Evolutionary conservation across 2,329 filamentous ascomycete species (phyloP).

Genomic region (Clarireedia homoeocarpa): DNA sequence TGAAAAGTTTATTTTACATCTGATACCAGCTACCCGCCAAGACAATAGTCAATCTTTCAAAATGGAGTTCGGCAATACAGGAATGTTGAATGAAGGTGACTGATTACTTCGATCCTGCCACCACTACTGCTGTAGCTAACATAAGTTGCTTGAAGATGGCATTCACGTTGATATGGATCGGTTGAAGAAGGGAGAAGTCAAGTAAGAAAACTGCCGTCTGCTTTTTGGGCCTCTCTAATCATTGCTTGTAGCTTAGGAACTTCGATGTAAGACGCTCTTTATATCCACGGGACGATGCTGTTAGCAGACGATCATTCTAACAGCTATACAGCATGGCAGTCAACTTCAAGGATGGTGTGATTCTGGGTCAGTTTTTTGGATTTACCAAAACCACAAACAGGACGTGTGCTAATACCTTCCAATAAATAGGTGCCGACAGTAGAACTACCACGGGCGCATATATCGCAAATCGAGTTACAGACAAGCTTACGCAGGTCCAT

Average conservation of each 20-base stretch:
- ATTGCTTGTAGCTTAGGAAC: constrained; percentile 68
- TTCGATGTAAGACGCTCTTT: constrained; percentile 65
- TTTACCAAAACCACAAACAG: neutral
- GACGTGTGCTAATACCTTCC: constrained; percentile 11
- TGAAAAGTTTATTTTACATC: constrained; percentile 22
- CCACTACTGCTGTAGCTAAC: constrained; percentile 22
- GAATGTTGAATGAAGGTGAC: constrained; percentile 56
- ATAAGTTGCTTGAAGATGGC: constrained; percentile 60
- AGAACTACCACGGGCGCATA: constrained; percentile 96
- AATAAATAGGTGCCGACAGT: constrained; percentile 69
- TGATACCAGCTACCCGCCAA: constrained; percentile 1
- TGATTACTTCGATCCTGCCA: constrained; percentile 11
- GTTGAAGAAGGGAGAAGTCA: constrained; percentile 97
- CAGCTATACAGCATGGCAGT: constrained; percentile 75
- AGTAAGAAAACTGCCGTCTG: constrained; percentile 52
- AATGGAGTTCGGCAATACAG: constrained; percentile 58
- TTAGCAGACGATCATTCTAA: constrained; percentile 20
- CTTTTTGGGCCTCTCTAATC: neutral
- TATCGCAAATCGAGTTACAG: constrained; percentile 97
- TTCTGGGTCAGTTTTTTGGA: constrained; percentile 56
- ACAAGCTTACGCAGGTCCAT: constrained; percentile 97
- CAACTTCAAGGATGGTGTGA: constrained; percentile 97
- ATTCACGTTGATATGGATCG: constrained; percentile 99
- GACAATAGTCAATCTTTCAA: constrained; percentile 18
- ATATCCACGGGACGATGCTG: constrained; percentile 9